phyloP scores from a whole-genome alignment of 306 rosid genomes.

The Spatholobus suberectus region DNA sequence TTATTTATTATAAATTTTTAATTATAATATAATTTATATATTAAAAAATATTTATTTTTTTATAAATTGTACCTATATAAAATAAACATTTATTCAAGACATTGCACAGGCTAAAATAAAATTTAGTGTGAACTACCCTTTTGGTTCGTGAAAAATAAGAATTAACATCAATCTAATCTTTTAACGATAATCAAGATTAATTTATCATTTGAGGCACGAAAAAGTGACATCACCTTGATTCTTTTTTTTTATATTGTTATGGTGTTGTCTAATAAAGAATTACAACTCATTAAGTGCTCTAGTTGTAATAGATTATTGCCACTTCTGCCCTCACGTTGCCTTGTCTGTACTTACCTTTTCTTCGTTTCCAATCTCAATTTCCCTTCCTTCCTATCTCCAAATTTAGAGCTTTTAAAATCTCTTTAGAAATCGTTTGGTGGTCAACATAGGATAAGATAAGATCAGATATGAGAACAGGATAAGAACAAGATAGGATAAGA shows the following conservation, averaged over 20 bases:
- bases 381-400: neutral
- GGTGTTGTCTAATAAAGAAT: neutral
- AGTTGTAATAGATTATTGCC: neutral
- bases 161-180: neutral
- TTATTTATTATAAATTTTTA: too few species aligned
- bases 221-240: neutral
- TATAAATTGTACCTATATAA: too few species aligned
- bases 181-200: neutral
- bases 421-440: too few species aligned
- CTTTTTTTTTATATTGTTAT: neutral
- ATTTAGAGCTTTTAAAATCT: neutral
- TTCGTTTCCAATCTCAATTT: neutral
- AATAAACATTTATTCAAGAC: too few species aligned
- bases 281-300: neutral
- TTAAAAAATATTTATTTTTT: too few species aligned
- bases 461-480: too few species aligned
- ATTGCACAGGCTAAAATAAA: too few species aligned
- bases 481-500: too few species aligned
- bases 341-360: neutral
- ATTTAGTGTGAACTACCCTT: neutral
- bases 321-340: neutral
- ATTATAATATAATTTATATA: too few species aligned
- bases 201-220: neutral
- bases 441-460: too few species aligned
- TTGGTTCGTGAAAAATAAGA: neutral